phyloP scores from a whole-genome alignment of 805 yeast genomes.

The Starmerella powellii region DNA sequence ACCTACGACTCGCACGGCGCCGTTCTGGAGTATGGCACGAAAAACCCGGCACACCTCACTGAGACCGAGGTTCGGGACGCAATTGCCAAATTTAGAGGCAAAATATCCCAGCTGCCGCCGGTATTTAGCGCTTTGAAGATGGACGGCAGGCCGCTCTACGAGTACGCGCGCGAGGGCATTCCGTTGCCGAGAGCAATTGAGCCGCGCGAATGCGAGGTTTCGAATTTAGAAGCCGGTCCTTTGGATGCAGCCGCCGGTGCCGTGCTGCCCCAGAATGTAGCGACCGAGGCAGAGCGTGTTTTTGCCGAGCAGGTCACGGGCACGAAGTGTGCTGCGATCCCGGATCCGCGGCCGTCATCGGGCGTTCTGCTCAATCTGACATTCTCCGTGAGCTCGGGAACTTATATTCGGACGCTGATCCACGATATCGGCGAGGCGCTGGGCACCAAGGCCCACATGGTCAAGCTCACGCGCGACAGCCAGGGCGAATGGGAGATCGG shows the following conservation, averaged over 20 bases:
- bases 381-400: constrained; percentile 83
- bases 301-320: constrained; percentile 27
- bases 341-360: constrained; percentile 3
- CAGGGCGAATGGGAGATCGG: constrained; percentile 82
- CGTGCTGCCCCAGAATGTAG: constrained; percentile 24
- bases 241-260: constrained; percentile 26
- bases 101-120: constrained; percentile 83
- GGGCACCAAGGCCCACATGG: constrained; percentile 80
- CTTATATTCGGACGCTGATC: constrained; percentile 79
- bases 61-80: constrained; percentile 39
- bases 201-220: constrained; percentile 56
- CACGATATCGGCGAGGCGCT: constrained; percentile 81
- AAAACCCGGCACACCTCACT: constrained; percentile 39
- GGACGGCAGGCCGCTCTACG: constrained; percentile 87
- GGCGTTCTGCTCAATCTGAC: constrained; percentile 48
- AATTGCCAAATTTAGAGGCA: constrained; percentile 58
- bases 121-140: constrained; percentile 86
- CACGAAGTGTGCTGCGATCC: not conserved
- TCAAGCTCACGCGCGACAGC: constrained; percentile 52
- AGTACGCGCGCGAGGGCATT: constrained; percentile 78
- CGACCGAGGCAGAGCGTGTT: constrained; percentile 28
- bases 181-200: constrained; percentile 79
- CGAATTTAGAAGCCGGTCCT: constrained; percentile 42
- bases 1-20: constrained; percentile 92
- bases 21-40: constrained; percentile 45